phyloP scores from a whole-genome alignment of 2,329 filamentous ascomycete genomes.

The Talaromyces atroroseus region DNA sequence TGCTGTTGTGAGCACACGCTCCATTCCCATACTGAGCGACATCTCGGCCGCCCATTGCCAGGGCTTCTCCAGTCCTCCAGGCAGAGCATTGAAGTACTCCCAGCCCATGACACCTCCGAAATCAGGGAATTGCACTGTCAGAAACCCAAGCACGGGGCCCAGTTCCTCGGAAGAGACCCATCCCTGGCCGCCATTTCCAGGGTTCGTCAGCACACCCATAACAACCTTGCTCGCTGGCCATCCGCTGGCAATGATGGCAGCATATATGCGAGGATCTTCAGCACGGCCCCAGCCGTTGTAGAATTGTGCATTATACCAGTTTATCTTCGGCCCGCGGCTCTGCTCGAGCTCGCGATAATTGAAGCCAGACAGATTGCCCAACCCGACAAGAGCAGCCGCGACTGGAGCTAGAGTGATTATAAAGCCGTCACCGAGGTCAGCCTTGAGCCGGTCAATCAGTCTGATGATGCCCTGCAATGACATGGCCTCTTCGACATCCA shows the following conservation, averaged over 20 bases:
- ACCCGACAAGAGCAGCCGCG: slow-evolving; percentile 63
- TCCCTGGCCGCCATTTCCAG: slow-evolving; percentile 61
- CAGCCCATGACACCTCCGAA: slow-evolving; percentile 92
- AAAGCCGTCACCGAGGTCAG: slow-evolving; percentile 50
- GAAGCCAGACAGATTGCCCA: slow-evolving; percentile 69
- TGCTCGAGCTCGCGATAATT: slow-evolving; percentile 70
- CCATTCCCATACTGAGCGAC: slow-evolving; percentile 47
- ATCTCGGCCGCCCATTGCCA: slow-evolving; percentile 76
- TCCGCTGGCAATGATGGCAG: slow-evolving; percentile 47
- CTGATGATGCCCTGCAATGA: slow-evolving; percentile 61
- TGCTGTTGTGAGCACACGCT: slow-evolving; percentile 30
- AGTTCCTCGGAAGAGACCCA: slow-evolving; percentile 58
- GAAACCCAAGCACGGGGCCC: slow-evolving; percentile 50
- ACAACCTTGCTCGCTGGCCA: slow-evolving; percentile 72
- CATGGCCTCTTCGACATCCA: slow-evolving; percentile 76
- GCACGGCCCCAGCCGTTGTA: slow-evolving; percentile 84
- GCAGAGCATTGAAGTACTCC: slow-evolving; percentile 85
- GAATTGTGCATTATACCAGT: slow-evolving; percentile 89
- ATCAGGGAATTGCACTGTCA: slow-evolving; percentile 56
- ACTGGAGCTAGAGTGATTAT: slow-evolving; percentile 79
- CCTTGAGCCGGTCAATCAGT: slow-evolving; percentile 61
- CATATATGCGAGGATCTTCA: slow-evolving; percentile 42
- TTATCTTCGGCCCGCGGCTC: slow-evolving; percentile 59
- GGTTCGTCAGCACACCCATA: slow-evolving; percentile 73
- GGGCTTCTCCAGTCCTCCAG: slow-evolving; percentile 57